Evolutionary conservation across 257 asterid species (phyloP).

Genomic region (Marsdenia floribunda): DNA sequence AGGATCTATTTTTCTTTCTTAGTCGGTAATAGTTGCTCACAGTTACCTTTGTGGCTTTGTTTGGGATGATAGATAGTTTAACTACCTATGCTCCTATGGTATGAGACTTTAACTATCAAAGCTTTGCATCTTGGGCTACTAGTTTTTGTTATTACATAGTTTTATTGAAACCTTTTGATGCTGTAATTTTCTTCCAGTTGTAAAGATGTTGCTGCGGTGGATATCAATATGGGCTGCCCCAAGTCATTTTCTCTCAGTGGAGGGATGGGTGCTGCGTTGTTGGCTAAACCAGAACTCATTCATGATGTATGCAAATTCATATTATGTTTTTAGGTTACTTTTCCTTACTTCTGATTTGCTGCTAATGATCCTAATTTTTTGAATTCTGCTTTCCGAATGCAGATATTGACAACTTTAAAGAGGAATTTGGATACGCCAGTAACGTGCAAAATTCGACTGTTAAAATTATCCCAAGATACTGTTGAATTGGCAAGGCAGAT

Average conservation of each 20-base stretch:
- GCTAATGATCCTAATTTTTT: not conserved
- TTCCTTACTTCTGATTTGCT: not conserved
- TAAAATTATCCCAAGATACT: conserved; percentile 65
- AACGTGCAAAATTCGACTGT: conserved; percentile 87
- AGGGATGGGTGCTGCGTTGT: conserved; percentile 97
- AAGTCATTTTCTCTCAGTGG: conserved; percentile 85
- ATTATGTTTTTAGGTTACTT: conserved; percentile 7
- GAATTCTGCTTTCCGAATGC: conserved; percentile 22
- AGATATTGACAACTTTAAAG: conserved; percentile 79
- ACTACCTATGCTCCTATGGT: not conserved
- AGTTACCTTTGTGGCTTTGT: not conserved
- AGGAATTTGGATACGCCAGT: conserved; percentile 73
- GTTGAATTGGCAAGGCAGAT: conserved; percentile 86
- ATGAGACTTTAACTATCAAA: not conserved
- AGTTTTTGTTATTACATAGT: not conserved
- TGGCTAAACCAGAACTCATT: conserved; percentile 85
- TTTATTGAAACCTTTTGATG: not conserved
- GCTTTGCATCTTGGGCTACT: not conserved
- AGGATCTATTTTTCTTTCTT: not conserved
- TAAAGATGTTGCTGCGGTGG: conserved; percentile 87
- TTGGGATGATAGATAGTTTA: not conserved
- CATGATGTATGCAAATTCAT: conserved; percentile 57
- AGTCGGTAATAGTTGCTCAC: not conserved
- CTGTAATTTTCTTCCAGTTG: conserved; percentile 44
- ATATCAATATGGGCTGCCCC: conserved; percentile 97